Percentiles rank a stretch among this genome's conserved stretches.
These are phyloP conservation scores for Pharnaceum exiguum DNA, from an alignment of 148 eudicot genomes.

Conservation along the genomic window DNA sequence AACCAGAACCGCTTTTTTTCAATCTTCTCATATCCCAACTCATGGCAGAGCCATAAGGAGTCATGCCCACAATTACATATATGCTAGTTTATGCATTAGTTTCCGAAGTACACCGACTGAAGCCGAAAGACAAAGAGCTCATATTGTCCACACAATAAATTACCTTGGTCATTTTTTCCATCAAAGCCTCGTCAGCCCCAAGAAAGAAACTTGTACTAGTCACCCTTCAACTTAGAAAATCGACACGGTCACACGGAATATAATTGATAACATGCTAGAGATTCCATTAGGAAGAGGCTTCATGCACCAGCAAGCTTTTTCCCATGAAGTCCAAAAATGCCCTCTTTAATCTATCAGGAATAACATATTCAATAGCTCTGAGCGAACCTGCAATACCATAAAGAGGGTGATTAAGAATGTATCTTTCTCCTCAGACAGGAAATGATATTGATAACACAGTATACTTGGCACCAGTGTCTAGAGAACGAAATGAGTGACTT, in stretches of 20 bases:
- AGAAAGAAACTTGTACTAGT: neutral
- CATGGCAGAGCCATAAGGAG: neutral
- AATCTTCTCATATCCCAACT: neutral
- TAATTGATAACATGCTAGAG: neutral
- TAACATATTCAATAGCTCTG: constrained; percentile 64
- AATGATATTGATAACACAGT: neutral
- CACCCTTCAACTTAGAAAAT: constrained; percentile 12
- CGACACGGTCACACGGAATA: constrained; percentile 6
- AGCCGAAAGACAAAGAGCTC: too few species aligned
- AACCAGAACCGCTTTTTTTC: neutral
- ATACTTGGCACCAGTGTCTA: too few species aligned
- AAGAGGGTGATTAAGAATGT: neutral
- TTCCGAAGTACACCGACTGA: too few species aligned
- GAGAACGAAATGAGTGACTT: neutral
- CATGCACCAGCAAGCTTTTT: neutral
- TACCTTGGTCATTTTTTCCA: too few species aligned
- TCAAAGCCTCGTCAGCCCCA: neutral
- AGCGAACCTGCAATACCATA: constrained; percentile 59
- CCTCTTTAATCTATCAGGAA: constrained; percentile 1
- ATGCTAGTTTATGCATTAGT: too few species aligned
- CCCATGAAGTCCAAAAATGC: constrained; percentile 3
- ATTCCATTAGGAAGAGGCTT: constrained; percentile 7
- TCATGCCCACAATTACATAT: neutral
- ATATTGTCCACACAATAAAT: too few species aligned
- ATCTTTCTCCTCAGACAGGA: neutral